Conservation (phyloP, 148 eudicot genomes). For the Arctostaphylos glauca region DNA sequence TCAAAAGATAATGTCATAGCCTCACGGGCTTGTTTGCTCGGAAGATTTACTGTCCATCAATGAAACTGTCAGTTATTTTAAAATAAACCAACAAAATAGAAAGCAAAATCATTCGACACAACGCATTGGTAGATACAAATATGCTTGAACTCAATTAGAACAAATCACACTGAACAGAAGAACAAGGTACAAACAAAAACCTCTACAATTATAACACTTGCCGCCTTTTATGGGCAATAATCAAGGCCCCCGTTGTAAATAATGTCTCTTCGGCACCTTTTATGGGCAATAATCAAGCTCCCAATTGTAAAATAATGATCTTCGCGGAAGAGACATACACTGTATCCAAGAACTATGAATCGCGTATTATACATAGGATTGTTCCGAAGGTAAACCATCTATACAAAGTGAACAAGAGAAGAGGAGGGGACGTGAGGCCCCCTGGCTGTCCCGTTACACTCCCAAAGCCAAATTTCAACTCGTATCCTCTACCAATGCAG, state of each 20-base stretch:
- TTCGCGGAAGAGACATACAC: not conserved
- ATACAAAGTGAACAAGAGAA: not conserved
- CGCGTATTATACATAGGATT: slow-evolving; percentile 5
- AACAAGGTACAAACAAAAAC: slow-evolving; percentile 14
- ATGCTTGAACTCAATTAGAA: not conserved
- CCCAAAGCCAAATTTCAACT: not conserved
- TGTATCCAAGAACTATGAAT: not conserved
- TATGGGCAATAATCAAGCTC: no score
- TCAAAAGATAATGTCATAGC: no score
- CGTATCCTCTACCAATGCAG: not conserved
- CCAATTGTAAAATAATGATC: not conserved
- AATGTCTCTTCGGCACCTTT: no score
- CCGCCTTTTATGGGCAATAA: not conserved
- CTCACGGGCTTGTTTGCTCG: no score
- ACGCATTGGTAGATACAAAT: not conserved
- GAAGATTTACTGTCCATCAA: not conserved
- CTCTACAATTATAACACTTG: slow-evolving; percentile 1
- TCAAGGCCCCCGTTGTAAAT: not conserved
- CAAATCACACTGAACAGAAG: slow-evolving; percentile 9
- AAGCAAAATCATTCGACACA: not conserved
- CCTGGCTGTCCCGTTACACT: not conserved
- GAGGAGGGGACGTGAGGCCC: not conserved
- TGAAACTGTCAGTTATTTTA: not conserved
- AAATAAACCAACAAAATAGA: not conserved
- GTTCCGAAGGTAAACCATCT: slow-evolving; percentile 13